Percentiles rank a stretch among this genome's conserved stretches.
phyloP scores from a whole-genome alignment of 306 rosid genomes.

The Cicer cuneatum region DNA sequence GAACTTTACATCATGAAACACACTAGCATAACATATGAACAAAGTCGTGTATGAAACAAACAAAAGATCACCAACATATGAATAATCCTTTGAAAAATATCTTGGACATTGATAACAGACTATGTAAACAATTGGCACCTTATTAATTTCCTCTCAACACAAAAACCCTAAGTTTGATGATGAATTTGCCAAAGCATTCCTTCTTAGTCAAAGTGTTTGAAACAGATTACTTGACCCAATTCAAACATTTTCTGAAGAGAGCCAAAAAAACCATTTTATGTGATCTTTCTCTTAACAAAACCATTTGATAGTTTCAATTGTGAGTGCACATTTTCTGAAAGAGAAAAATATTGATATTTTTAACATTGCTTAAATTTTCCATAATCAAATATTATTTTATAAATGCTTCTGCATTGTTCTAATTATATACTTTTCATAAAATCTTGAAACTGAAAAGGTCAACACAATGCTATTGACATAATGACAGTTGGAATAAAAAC shows the following conservation, averaged over 20 bases:
- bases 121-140: neutral
- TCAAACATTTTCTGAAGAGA: slow-evolving; percentile 8
- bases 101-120: neutral
- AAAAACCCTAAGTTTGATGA: slow-evolving; percentile 16
- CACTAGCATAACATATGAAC: no score
- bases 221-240: slow-evolving; percentile 9
- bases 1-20: no score
- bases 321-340: neutral
- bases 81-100: no score
- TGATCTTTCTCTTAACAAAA: slow-evolving; percentile 16
- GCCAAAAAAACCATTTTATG: neutral
- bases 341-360: neutral
- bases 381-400: slow-evolving; percentile 4
- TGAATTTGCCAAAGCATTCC: slow-evolving; percentile 6
- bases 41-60: neutral
- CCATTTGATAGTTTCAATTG: neutral
- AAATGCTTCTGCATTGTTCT: neutral
- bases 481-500: neutral
- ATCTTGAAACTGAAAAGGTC: slow-evolving; percentile 15
- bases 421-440: slow-evolving; percentile 19
- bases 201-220: slow-evolving; percentile 25
- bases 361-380: neutral
- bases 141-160: neutral
- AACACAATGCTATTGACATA: slow-evolving; percentile 23
- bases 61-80: neutral